Evolutionary conservation across 805 yeast species (phyloP), one percentile per base, ranked within the genome.

Genomic region (Lachancea quebecensis): DNA sequence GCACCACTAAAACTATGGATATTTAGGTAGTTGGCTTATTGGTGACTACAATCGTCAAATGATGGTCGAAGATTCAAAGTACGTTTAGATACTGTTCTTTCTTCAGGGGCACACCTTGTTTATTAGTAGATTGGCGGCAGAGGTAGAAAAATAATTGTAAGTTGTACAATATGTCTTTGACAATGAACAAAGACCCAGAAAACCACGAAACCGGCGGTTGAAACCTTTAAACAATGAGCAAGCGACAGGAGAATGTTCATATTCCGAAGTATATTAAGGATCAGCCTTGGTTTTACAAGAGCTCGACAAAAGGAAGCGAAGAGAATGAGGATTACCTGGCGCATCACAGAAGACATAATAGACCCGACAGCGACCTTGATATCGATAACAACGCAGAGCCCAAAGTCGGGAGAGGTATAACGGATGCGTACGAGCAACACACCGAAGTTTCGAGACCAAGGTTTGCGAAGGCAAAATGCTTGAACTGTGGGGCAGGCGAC

Each of bases 401-500:
- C 0, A 67, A 70, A 45, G 58, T 68, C 4, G 89, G 88, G 0
- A 42, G 51, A 1, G 88, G 88, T 7, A 81, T 82, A 29, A 50
- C 54, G 1, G 85, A 82, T 62, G 69, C 66, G 27, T 62, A 64
- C 44, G 38, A 38, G 28, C 32, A 21, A 15, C 2, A 16, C 33
- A 31, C 28, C 71, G 70, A 2, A 67, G 25, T 4, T 8, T 15
- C 16, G 18, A 41, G 14, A 10, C 35, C 35, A 4, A 36, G 64
- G 2, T 38, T 29, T 34, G 33, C 14, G 5, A 27, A 27, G 12
- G 33, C 33, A 5, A 40, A 15, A 10, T 81, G 86, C 55, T 67
- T 65, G n/a, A 79, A 79, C 52, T 81, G 86, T 58, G 85, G 85
- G 1, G 70, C 74, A 17, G 50, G 62, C 31, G 69, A 67, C 14